Evolutionary conservation across 2,329 filamentous ascomycete species (phyloP).

Genomic region (Annulohypoxylon truncatum): DNA sequence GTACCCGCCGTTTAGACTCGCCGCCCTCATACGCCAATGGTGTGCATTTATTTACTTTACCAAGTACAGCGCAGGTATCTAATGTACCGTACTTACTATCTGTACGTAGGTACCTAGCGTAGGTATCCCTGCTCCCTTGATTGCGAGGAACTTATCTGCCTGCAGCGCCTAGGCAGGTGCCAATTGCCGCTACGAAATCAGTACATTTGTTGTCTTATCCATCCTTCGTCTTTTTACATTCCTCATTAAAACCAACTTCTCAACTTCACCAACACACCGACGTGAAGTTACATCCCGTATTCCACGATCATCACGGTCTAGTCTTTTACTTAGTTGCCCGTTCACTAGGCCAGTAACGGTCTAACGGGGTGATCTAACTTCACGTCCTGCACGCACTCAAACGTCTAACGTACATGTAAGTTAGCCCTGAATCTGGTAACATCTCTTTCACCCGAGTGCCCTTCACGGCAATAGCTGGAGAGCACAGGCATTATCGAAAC

Average conservation of each 20-base stretch:
- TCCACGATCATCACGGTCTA: not conserved
- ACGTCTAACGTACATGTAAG: constrained; percentile 13
- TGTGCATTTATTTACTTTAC: constrained; percentile 16
- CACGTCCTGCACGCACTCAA: not conserved
- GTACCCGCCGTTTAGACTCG: constrained; percentile 18
- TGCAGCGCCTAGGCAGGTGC: constrained; percentile 15
- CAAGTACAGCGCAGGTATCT: not conserved
- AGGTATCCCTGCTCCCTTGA: not conserved
- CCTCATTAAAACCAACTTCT: constrained; percentile 8
- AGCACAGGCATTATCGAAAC: constrained; percentile 23
- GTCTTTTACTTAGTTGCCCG: not conserved
- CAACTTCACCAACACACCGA: not conserved
- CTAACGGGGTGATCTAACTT: constrained; percentile 11
- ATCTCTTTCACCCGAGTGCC: not conserved
- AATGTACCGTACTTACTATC: not conserved
- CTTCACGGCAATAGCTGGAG: not conserved
- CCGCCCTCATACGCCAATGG: constrained; percentile 18
- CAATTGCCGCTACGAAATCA: constrained; percentile 32
- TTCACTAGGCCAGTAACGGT: not conserved
- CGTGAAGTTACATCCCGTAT: constrained; percentile 2
- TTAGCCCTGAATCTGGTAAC: not conserved
- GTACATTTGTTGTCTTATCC: not conserved
- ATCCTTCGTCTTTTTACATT: not conserved
- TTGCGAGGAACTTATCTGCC: constrained; percentile 40
- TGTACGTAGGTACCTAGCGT: not conserved